Evolutionary conservation across 108 stramenopile genomes (phyloP), one percentile per base, ranked within the genome.

Genomic region (Cyclotella kingstonii): DNA sequence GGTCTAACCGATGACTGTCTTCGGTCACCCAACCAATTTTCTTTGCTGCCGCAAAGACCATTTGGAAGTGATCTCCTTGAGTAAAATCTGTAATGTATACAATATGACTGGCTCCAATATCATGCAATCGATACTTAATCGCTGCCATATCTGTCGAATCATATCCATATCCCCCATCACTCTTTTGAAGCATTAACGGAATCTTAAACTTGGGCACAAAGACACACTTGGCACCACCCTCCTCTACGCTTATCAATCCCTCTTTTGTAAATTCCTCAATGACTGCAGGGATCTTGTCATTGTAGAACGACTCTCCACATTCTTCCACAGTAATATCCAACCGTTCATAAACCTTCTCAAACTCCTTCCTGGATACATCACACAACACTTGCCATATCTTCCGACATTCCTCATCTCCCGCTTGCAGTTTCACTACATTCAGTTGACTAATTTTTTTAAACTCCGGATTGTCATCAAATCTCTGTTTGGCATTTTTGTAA

Each of bases 71-170:
- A 67, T 91, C 90, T 11, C 82, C 89, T 74, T 99, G 98, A 5
- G 95, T 93, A 46, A 90, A 93, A 65, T 99, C 99, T 5, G 98
- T 98, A 77, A 98, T 90, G 78, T 89, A 95, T 52, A 98, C 89
- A 60, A 98, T 71, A 33, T 97, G 89, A 27, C 88, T 68, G 14
- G 91, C 89, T 40, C 77, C 76, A 36, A 99, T 54, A 14, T 81
- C 78, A 12, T 71, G 28, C 39, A 97, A 43, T 34, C 99, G 91
- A 70, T 98, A 95, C 66, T 92, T 91, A 53, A 99, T 75, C 27
- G 99, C 99, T 2, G 99, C 95, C 92, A 98, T 95, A 79, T 99
- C 99, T 35, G 99, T 99, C 28, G 90, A 90, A 80, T 99, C 99
- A 76, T 99, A 99, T 18, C 99, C 98, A 66, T 82, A 99, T 34